These are phyloP conservation scores for Xerocomellus dryophilus DNA, from an alignment of 768 basidiomycete genomes.

Conservation along the genomic window DNA sequence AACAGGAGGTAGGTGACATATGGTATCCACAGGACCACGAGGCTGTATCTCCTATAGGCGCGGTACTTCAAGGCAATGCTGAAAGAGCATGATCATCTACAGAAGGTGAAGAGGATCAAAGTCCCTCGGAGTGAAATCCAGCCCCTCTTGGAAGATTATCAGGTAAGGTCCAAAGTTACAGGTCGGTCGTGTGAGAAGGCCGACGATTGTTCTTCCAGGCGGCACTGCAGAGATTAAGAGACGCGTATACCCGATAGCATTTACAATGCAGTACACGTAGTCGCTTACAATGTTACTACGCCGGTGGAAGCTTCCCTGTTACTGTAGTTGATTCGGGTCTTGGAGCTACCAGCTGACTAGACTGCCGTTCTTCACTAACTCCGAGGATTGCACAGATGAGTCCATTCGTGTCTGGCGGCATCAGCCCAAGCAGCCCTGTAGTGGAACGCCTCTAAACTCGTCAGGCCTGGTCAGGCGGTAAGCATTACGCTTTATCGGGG, in stretches of 20 bases:
- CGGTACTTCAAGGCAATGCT: constrained; percentile 86
- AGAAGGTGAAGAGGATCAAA: constrained; percentile 64
- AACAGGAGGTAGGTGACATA: constrained; percentile 66
- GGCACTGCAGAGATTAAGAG: constrained; percentile 30
- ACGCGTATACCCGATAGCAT: constrained; percentile 22
- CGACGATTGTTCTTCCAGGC: constrained; percentile 20
- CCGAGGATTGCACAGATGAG: too few relatives aligned
- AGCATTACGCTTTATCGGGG: too few relatives aligned
- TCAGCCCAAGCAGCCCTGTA: too few relatives aligned
- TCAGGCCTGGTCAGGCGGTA: too few relatives aligned
- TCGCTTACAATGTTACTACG: not conserved
- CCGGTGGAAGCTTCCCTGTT: not conserved
- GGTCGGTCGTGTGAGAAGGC: not conserved
- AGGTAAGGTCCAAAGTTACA: constrained; percentile 43
- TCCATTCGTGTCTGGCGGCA: too few relatives aligned
- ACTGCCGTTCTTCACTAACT: too few relatives aligned
- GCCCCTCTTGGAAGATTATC: constrained; percentile 58
- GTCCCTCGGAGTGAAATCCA: constrained; percentile 60
- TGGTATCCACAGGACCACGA: not conserved
- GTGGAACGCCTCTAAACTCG: too few relatives aligned
- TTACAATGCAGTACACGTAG: not conserved
- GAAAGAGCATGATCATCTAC: constrained; percentile 64
- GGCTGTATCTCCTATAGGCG: constrained; percentile 47
- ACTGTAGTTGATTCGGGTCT: too few relatives aligned
- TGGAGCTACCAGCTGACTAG: too few relatives aligned